Evolutionary conservation across 164 flowering plant genomes (phyloP).

Genomic region (Vitis labrusca): DNA sequence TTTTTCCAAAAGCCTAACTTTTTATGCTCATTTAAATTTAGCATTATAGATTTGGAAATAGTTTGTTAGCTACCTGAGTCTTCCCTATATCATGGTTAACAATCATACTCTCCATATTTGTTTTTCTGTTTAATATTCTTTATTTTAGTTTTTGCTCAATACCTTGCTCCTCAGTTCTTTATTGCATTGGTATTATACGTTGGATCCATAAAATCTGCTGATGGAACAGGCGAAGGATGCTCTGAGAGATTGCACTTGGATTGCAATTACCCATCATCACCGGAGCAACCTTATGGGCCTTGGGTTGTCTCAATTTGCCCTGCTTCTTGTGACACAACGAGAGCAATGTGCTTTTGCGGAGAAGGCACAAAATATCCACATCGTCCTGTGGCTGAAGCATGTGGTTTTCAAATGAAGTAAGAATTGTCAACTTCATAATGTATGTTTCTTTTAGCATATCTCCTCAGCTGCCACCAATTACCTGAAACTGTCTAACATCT

Average conservation of each 20-base stretch:
- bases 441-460: conserved; percentile 1
- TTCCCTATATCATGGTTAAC: too few species aligned
- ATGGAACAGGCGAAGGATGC: conserved; percentile 74
- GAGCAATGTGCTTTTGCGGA: conserved; percentile 99
- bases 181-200: not conserved
- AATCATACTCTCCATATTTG: too few species aligned
- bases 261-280: conserved; percentile 69
- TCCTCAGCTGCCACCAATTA: conserved; percentile 4
- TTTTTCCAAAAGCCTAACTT: too few species aligned
- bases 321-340: conserved; percentile 82
- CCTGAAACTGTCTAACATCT: conserved; percentile 7
- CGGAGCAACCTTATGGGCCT: conserved; percentile 73
- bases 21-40: too few species aligned
- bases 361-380: conserved; percentile 93
- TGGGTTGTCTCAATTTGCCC: conserved; percentile 96
- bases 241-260: conserved; percentile 56
- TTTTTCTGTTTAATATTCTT: too few species aligned
- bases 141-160: not conserved
- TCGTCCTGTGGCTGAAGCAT: conserved; percentile 92
- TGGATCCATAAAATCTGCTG: conserved; percentile 11
- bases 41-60: too few species aligned
- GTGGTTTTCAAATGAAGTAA: conserved; percentile 86
- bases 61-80: too few species aligned
- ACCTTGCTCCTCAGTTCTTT: not conserved
- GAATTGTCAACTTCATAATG: conserved; percentile 14